Base-by-base conservation (phyloP, 1,284 basidiomycete species). In the Phellopilus nigrolimitatus region DNA sequence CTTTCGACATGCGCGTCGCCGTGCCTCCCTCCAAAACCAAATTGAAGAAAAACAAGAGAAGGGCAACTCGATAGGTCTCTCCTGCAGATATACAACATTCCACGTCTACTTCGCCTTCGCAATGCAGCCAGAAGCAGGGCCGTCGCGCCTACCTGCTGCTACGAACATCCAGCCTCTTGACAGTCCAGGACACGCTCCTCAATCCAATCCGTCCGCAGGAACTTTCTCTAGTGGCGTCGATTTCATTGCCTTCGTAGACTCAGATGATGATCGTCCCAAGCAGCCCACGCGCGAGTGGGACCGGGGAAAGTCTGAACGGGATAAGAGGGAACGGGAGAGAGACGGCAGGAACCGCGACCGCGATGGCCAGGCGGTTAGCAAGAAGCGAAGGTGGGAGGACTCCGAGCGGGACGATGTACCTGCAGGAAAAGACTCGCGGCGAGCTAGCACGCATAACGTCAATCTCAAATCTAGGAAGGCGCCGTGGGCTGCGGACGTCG, bases 401-500 rank as follows among this genome's bases (percentile, higher is more conserved):
- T 66, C 69, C 47, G 78, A 80, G 56, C 68, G 65, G 36, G 70
- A 72, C 60, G 80, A 76, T 56, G 73, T 70, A 7, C 76, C 76
- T n/a, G n/a, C n/a, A n/a, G n/a, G n/a, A n/a, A n/a, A n/a, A n/a
- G 58, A 68, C 69, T 51, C 79, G 70, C 68, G 78, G 79, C 66
- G 80, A 78, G 63, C 78, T 84, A 62, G 82, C 51, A 60, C 73
- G 55, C 74, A 80, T 56, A 80, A 79, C 3, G 36, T 39, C 4
- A 43, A 28, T 27, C 2, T 24, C 15, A 68, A 74, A 4, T 77
- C 79, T 13, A 76, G 82, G 49, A 78, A 76, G 59, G 81, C 86
- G 15, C 92, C 93, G 2, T 97, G 94, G 94, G 71, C 84, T 2
- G 69, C 71, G 13, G 71, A 79, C n/a, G 79, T 94, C 3, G 79